Evolutionary conservation across 331 rosid species (phyloP).

Genomic region (Prunus yedoensis): DNA sequence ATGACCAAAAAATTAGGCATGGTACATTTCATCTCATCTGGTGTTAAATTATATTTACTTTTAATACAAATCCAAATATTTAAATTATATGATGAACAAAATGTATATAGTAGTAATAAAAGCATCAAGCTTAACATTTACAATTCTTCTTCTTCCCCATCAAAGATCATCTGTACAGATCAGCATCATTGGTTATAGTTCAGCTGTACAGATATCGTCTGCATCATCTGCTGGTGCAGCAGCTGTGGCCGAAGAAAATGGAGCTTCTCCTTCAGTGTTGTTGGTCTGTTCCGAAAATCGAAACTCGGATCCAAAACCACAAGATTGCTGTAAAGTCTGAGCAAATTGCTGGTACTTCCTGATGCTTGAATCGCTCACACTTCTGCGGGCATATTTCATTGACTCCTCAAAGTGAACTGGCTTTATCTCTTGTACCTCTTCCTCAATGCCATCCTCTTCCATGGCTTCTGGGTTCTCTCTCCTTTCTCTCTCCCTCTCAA

Average conservation of each 20-base stretch:
- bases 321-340: slow-evolving; percentile 62
- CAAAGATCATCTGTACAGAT: slow-evolving; percentile 43
- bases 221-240: slow-evolving; percentile 40
- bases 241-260: slow-evolving; percentile 45
- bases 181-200: slow-evolving; percentile 27
- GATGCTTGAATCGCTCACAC: slow-evolving; percentile 61
- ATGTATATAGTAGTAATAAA: too few species aligned
- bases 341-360: slow-evolving; percentile 61
- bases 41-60: background rate
- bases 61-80: background rate
- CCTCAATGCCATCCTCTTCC: slow-evolving; percentile 54
- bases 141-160: background rate
- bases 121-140: background rate
- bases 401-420: slow-evolving; percentile 63
- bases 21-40: too few species aligned
- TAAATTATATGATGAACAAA: background rate
- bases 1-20: background rate
- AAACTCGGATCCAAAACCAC: slow-evolving; percentile 59
- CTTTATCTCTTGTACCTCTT: slow-evolving; percentile 52
- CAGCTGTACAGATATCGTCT: slow-evolving; percentile 53
- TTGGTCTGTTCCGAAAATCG: slow-evolving; percentile 40
- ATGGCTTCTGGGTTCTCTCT: slow-evolving; percentile 54
- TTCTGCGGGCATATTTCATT: slow-evolving; percentile 60
- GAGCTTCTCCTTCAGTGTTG: slow-evolving; percentile 26
- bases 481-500: slow-evolving; percentile 51